These are phyloP conservation scores for Saksenaea oblongispora DNA, from an alignment of 371 early-diverging fungal species.

Conservation along the genomic window DNA sequence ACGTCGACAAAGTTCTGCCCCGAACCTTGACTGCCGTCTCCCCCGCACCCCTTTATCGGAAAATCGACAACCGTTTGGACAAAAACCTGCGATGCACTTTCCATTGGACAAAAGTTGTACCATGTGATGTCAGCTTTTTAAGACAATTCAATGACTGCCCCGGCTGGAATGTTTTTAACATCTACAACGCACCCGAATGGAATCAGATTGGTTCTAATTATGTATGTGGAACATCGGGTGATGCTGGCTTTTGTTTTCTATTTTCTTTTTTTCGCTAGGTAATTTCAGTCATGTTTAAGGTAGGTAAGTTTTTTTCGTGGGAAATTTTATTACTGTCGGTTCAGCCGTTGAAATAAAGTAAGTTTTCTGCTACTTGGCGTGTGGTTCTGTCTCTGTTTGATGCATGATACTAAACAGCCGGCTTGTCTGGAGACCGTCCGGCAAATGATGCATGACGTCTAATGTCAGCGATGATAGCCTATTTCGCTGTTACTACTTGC, in stretches of 20 bases:
- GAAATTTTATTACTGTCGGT: conserved; percentile 2
- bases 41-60: background rate
- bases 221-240: background rate
- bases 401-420: background rate
- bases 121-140: background rate
- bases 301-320: background rate
- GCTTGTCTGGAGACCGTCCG: background rate
- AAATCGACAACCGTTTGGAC: background rate
- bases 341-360: background rate
- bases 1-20: background rate
- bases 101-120: background rate
- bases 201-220: background rate
- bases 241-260: background rate
- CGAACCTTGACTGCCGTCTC: background rate
- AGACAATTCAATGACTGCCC: background rate
- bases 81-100: background rate
- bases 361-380: background rate
- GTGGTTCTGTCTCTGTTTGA: background rate
- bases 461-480: background rate
- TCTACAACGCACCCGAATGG: background rate
- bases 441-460: background rate
- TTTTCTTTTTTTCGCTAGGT: background rate
- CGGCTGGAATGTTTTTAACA: background rate
- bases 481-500: background rate
- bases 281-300: background rate